Evolutionary conservation across 768 basidiomycete genomes (phyloP), one percentile per base, ranked within the genome.

Genomic region (Coprinellus micaceus): DNA sequence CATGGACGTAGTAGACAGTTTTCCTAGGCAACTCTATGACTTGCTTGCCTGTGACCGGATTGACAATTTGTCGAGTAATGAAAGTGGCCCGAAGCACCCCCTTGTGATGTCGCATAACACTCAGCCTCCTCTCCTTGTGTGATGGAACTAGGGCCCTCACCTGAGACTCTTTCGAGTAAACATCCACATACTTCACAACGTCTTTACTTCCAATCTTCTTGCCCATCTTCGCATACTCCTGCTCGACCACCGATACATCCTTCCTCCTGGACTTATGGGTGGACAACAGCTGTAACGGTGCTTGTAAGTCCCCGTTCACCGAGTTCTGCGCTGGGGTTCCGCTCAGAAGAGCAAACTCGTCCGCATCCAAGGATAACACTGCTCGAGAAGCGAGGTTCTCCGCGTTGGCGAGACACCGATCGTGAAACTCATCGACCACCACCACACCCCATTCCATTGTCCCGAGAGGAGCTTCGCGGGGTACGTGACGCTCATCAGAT

Each of bases 251-350:
- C 3, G 24, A n/a, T 3, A 29, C 22, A 13, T 29, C 28, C 25
- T 48, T 28, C 47, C 47, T 26, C 24, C 10, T 12, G 5, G 47
- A 48, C 4, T 9, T 15, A 15, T 48, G 25, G 5, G n/a, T n/a
- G 7, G 4, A 15, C 25, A 45, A 13, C 7, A 56, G 46, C 7
- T 28, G 10, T 3, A 48, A 37, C 19, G 43, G 21, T 11, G 40
- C 29, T 28, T 56, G 54, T 3, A 49, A 22, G 2, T 56, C 54
- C 3, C 33, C 7, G 13, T 49, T 21, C 13, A 56, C 45, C 3
- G 22, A 5, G n/a, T 56, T 56, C 47, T 49, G 46, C 15, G 41
- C 46, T 1, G 54, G 54, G 7, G 54, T 56, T 4, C 54, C 54
- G 25, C 46, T 56, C 30, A 49, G n/a, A 10, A 48, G 15, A 13